A percentile compares a stretch with the other conserved stretches of the same genome.
Conservation (phyloP, 192 early-diverging fungal species). For the Rhizoclosmatium globosum region DNA sequence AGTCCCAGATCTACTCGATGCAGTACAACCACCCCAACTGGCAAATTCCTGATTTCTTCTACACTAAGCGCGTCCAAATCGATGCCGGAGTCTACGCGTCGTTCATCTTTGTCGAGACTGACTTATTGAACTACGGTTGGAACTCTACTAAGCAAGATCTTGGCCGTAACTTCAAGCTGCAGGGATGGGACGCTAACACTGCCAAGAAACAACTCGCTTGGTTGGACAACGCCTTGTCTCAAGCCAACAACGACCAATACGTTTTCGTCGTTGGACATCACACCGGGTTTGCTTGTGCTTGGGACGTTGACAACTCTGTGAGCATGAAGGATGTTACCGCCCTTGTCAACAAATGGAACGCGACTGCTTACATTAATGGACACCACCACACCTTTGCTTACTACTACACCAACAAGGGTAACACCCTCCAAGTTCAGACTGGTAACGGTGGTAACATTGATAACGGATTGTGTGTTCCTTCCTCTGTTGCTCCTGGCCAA, state of each 20-base stretch:
- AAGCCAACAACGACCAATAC: constrained; percentile 33
- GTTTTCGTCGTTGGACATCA: constrained; percentile 38
- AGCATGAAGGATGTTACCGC: constrained; percentile 11
- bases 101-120: constrained; percentile 41
- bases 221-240: constrained; percentile 25
- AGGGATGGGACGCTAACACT: constrained; percentile 32
- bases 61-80: constrained; percentile 26
- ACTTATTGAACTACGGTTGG: constrained; percentile 34
- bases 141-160: constrained; percentile 3
- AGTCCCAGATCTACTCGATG: constrained; percentile 18
- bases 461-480: background rate
- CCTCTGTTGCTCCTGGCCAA: constrained; percentile 14
- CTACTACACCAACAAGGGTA: constrained; percentile 27
- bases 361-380: constrained; percentile 30
- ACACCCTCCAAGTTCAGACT: constrained; percentile 31
- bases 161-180: constrained; percentile 25
- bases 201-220: constrained; percentile 36
- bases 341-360: constrained; percentile 32
- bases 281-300: constrained; percentile 23
- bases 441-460: constrained; percentile 35
- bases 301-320: constrained; percentile 3
- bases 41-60: constrained; percentile 36
- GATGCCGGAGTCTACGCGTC: constrained; percentile 1
- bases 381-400: constrained; percentile 32
- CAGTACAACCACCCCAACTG: constrained; percentile 23